Conservation (phyloP, 345 rosid species). For the Orychophragmus violaceus region DNA sequence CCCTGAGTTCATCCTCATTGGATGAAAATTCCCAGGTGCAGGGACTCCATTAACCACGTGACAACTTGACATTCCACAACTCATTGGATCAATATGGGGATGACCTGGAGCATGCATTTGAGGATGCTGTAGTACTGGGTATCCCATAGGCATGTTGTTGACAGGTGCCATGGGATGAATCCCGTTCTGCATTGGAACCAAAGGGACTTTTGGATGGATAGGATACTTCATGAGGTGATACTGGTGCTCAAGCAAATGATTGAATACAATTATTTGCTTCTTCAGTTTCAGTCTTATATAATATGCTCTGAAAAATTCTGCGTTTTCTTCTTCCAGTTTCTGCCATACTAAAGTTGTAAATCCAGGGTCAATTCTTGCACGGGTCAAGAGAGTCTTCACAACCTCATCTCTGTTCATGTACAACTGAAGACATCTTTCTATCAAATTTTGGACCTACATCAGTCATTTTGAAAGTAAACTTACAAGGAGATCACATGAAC, state of each 20-base stretch:
- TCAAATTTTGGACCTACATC: too few species aligned
- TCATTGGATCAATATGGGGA: slow-evolving; percentile 76
- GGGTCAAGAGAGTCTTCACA: slow-evolving; percentile 31
- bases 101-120: slow-evolving; percentile 66
- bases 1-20: slow-evolving; percentile 71
- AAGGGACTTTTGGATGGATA: slow-evolving; percentile 70
- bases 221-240: slow-evolving; percentile 85
- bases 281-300: slow-evolving; percentile 87
- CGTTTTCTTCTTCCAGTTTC: slow-evolving; percentile 97
- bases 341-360: slow-evolving; percentile 65
- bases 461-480: not conserved
- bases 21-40: slow-evolving; percentile 90
- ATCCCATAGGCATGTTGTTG: slow-evolving; percentile 93
- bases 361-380: slow-evolving; percentile 38
- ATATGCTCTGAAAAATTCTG: slow-evolving; percentile 89
- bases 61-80: slow-evolving; percentile 80
- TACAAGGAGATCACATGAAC: not conserved
- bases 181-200: slow-evolving; percentile 81
- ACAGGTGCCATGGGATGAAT: slow-evolving; percentile 76
- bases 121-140: slow-evolving; percentile 87
- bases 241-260: slow-evolving; percentile 87
- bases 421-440: too few species aligned
- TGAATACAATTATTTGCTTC: slow-evolving; percentile 82
- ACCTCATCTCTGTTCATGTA: too few species aligned
- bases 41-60: too few species aligned